Conservation (phyloP, 345 rosid genomes). For the Bruguiera sexangula region DNA sequence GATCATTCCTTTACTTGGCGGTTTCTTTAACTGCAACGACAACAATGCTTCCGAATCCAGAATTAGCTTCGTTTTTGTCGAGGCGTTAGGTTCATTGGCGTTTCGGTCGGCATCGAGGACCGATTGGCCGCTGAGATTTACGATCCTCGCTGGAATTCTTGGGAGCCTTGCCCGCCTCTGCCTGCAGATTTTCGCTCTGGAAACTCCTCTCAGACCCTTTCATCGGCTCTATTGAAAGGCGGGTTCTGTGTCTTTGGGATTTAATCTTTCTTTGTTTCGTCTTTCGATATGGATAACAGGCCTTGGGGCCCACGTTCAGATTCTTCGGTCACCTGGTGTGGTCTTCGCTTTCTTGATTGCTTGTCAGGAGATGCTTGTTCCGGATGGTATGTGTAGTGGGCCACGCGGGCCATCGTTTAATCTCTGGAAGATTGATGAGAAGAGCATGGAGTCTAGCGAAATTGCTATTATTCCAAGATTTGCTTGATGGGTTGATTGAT, state of each 20-base stretch:
- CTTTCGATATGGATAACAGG: slow-evolving; percentile 47
- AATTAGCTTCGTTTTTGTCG: slow-evolving; percentile 54
- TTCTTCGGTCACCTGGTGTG: slow-evolving; percentile 71
- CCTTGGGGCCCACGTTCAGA: slow-evolving; percentile 69
- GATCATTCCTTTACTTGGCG: slow-evolving; percentile 58
- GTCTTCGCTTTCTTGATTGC: slow-evolving; percentile 57
- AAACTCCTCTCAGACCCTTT: slow-evolving; percentile 48
- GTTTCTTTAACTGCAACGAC: slow-evolving; percentile 21
- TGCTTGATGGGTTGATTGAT: slow-evolving; percentile 60
- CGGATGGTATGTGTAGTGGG: slow-evolving; percentile 58
- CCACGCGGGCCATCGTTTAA: slow-evolving; percentile 55
- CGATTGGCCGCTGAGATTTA: slow-evolving; percentile 67
- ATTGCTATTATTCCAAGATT: slow-evolving; percentile 60
- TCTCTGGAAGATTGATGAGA: slow-evolving; percentile 58
- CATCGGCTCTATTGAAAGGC: slow-evolving; percentile 49
- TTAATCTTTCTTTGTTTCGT: slow-evolving; percentile 50
- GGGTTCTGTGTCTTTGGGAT: slow-evolving; percentile 66
- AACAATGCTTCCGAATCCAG: background rate
- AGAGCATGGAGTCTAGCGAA: slow-evolving; percentile 60
- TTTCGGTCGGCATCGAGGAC: slow-evolving; percentile 75
- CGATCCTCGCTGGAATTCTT: slow-evolving; percentile 49
- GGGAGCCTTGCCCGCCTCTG: slow-evolving; percentile 69
- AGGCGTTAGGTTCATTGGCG: slow-evolving; percentile 70
- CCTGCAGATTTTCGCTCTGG: slow-evolving; percentile 66
- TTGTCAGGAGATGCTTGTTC: slow-evolving; percentile 51